Base-by-base conservation (phyloP, 495 filamentous ascomycete genomes). In the Penicillium salamii region DNA sequence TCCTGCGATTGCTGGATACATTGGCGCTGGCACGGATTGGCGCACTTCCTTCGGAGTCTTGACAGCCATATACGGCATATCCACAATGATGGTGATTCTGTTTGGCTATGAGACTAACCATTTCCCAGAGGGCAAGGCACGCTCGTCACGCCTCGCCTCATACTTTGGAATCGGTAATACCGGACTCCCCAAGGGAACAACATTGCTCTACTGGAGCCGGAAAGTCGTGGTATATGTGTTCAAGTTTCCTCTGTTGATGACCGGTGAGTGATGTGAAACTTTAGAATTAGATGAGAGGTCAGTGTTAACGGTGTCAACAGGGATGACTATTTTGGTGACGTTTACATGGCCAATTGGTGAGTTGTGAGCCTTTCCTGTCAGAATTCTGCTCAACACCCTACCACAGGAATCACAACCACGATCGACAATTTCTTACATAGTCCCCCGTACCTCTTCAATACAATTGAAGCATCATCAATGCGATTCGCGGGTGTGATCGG, bases 131-230 rank as follows among this genome's bases (percentile, higher is more conserved):
- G 15, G 49, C 57, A 46, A 20, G 19, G 28, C 31, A 50, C 21
- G 31, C 1, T 44, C 36, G 8, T 57, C 63, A 5, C 54, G 60
- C 1, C 8, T 63, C 1, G 50, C 50, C 12, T 74, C 76, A 2
- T 80, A 80, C 46, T 76, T 75, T 17, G 78, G 79, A 3, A 71
- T 82, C 56, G 77, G 78, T 28, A 74, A 63, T 37, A 62, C 64
- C 9, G 62, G 54, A 11, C 55, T 66, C 5, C 58, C 56, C 21
- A 67, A 63, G 33, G 15, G 32, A 5, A 29, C 56, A 0, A 69
- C 62, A 0, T 28, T 72, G 15, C 19, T 17, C 13, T 47, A 58
- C 28, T 62, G 62, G 54, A 54, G 54, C 12, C 56, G 50, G 29
- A 62, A 24, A 1, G 24, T 72, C n/a, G 44, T 65, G 1, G 41